Conservation (phyloP, 768 basidiomycete genomes). For the Serpula lacrymans region DNA sequence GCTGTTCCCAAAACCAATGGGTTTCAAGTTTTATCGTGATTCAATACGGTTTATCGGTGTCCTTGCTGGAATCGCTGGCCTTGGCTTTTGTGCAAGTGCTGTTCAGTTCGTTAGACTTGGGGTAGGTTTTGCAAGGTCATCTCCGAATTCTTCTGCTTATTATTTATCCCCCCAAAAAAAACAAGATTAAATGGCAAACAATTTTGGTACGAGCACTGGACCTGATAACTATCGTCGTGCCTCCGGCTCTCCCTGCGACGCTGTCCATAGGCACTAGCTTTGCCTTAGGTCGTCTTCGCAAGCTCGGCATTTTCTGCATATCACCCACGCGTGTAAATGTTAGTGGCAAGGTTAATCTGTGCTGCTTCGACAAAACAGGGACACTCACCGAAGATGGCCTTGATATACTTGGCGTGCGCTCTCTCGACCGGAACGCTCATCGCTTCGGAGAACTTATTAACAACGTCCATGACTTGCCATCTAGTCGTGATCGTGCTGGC, state of each 20-base stretch:
- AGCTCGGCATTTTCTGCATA: constrained; percentile 90
- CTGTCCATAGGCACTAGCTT: constrained; percentile 97
- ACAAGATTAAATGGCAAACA: constrained; percentile 82
- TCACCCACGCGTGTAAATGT: constrained; percentile 95
- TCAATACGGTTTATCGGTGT: constrained; percentile 90
- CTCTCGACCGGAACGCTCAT: constrained; percentile 69
- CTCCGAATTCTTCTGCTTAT: background rate
- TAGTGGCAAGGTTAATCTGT: constrained; percentile 93
- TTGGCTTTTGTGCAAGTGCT: constrained; percentile 91
- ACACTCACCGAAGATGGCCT: constrained; percentile 97
- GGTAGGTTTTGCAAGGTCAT: constrained; percentile 45
- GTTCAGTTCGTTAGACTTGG: constrained; percentile 90
- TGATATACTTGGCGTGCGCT: constrained; percentile 92
- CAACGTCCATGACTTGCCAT: constrained; percentile 82
- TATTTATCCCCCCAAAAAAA: constrained; percentile 1
- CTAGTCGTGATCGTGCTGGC: constrained; percentile 67
- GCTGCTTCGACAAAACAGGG: constrained; percentile 99
- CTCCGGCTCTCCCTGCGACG: constrained; percentile 95
- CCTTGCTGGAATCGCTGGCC: constrained; percentile 82
- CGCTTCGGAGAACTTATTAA: constrained; percentile 89
- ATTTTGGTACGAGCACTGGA: constrained; percentile 92
- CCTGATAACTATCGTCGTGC: constrained; percentile 95
- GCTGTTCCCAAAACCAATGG: constrained; percentile 98
- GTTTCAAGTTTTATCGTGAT: constrained; percentile 97
- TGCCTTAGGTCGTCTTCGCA: constrained; percentile 83